Conservation (phyloP, 768 basidiomycete species). For the Candolleomyces aberdarensis region DNA sequence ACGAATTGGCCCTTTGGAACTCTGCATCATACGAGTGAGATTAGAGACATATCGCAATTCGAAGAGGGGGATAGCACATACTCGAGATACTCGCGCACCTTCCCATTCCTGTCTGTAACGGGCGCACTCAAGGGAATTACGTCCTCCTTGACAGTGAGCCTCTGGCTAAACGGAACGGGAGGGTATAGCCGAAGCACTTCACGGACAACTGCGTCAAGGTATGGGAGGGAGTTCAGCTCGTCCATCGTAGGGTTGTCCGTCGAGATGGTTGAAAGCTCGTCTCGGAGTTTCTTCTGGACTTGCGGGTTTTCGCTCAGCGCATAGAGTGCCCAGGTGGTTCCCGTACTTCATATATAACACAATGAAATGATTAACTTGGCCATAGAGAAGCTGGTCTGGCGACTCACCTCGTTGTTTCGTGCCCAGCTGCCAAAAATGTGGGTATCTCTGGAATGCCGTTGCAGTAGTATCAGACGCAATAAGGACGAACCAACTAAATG, state of each 20-base stretch:
- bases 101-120: conserved; percentile 41
- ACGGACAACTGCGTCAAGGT: conserved; percentile 60
- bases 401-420: conserved; percentile 46
- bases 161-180: conserved; percentile 38
- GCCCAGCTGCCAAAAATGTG: conserved; percentile 58
- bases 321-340: conserved; percentile 56
- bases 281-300: conserved; percentile 52
- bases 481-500: too few species aligned
- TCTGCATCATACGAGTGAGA: not conserved
- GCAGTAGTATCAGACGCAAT: not conserved
- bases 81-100: conserved; percentile 33
- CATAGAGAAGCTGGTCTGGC: not conserved
- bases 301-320: conserved; percentile 45
- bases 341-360: conserved; percentile 25
- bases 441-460: conserved; percentile 44
- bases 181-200: conserved; percentile 57
- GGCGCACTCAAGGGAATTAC: conserved; percentile 47
- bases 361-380: not conserved
- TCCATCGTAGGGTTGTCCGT: conserved; percentile 67
- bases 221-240: conserved; percentile 57
- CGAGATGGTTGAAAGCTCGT: conserved; percentile 47
- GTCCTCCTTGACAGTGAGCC: conserved; percentile 48
- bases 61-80: conserved; percentile 16
- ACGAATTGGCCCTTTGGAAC: conserved; percentile 39
- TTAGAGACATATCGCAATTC: not conserved